Evolutionary conservation across 768 basidiomycete species (phyloP), one percentile per base, ranked within the genome.

Genomic region (Pleurotus sapidus): DNA sequence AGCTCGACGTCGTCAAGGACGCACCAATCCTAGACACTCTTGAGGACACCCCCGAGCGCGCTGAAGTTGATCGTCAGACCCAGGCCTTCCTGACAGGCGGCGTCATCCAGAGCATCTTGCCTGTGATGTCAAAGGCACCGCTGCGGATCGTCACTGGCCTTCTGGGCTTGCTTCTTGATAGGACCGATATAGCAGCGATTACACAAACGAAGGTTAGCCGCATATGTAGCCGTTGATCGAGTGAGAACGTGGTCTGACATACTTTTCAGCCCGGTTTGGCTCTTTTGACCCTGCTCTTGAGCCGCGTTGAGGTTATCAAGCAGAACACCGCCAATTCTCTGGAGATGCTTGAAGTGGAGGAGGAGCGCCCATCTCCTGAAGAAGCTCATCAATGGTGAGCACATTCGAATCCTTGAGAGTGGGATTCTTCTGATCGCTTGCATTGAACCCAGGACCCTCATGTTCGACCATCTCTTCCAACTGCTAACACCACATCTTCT

Each of bases 271-370:
- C 97, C 56, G 97, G 95, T 37, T 77, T 98, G 24, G 92, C 93
- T 2, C 79, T 98, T 50, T 77, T 98, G 60, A 98, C 95, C 0
- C 77, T 95, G 46, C 88, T 98, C 70, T 76, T 98, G 55, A 94
- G 91, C 61, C 88, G 93, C 23, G 96, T 94, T n/a, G 93, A 95
- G 70, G 83, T 91, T 15, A 87, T 98, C 65, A 93, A 93, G 68
- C 88, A 95, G 64, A 81, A 81, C 2, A 80, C 82, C 60, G 70
- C 72, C 4, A 75, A 74, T 12, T 70, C 78, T n/a, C 68, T 78
- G 0, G 86, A 89, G 25, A 63, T 77, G 45, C 68, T 78, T 0
- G 27, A 27, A 11, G 49, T 50, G 7, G 51, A 54, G 27, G 70
- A 78, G 17, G 85, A 89, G 46, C 64, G 78, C 39, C 84, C 87